phyloP scores from a whole-genome alignment of 2,329 filamentous ascomycete species.

The Arthrobotrys sphaeroides region DNA sequence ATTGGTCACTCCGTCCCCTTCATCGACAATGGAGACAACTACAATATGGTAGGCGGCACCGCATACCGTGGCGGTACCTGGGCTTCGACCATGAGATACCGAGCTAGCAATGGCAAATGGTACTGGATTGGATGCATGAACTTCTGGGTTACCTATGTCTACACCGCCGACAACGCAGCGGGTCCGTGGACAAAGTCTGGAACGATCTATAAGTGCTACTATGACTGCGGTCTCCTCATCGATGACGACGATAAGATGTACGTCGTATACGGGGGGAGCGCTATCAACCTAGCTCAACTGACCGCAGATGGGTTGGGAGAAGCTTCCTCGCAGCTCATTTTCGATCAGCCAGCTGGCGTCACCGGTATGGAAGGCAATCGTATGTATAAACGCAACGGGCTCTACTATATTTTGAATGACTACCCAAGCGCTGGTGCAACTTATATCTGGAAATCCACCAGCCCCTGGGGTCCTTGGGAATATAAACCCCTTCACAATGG shows the following conservation, averaged over 20 bases:
- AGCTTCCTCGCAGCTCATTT: constrained; percentile 64
- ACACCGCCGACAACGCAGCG: constrained; percentile 63
- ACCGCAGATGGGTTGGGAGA: constrained; percentile 64
- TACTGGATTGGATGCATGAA: constrained; percentile 70
- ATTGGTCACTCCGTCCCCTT: constrained; percentile 26
- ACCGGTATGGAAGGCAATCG: constrained; percentile 65
- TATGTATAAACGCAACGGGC: constrained; percentile 69
- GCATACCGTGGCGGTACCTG: constrained; percentile 68
- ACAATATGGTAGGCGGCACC: constrained; percentile 58
- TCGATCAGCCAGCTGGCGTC: constrained; percentile 59
- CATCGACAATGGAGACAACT: constrained; percentile 20
- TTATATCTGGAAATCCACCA: constrained; percentile 65
- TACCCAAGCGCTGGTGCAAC: constrained; percentile 63
- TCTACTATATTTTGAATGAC: constrained; percentile 68
- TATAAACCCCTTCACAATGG: constrained; percentile 63
- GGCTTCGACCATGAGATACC: constrained; percentile 68
- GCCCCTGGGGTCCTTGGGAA: constrained; percentile 67
- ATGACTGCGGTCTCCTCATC: constrained; percentile 69
- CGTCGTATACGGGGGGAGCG: constrained; percentile 66
- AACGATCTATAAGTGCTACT: constrained; percentile 65
- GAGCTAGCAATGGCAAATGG: constrained; percentile 64
- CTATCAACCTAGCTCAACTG: constrained; percentile 67
- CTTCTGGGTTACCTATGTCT: constrained; percentile 66
- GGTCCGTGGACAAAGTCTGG: constrained; percentile 63
- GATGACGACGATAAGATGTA: constrained; percentile 71